Evolutionary conservation across 805 yeast species (phyloP), one percentile per base, ranked within the genome.

Genomic region (Kluyveromyces dobzhanskii): DNA sequence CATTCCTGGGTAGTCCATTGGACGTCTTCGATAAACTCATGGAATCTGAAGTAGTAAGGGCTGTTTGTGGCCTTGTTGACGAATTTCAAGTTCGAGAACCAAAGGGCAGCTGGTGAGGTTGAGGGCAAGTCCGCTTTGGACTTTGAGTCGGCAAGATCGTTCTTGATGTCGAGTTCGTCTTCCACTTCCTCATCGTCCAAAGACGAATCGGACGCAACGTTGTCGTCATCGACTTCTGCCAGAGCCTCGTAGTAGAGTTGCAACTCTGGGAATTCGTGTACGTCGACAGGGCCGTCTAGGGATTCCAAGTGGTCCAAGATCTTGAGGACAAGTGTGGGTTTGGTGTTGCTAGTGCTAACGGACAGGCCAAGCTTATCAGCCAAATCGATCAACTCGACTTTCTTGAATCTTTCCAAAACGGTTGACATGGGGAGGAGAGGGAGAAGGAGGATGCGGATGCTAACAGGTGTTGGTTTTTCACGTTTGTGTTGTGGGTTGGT

Each of bases 241-340:
- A 35, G 24, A 12, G 38, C 40, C 28, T 46, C 49, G 40, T 50
- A 54, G 35, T 46, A 56, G 3, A 48, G 34, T 35, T 45, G 46
- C 41, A 57, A 44, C 40, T 56, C 61, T 17, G 59, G 61, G 40
- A 34, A 56, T 16, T 52, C 59, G 6, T 44, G 45, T 23, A 45
- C 39, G 18, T 55, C 54, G 29, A 56, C 34, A 4, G 57, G 56
- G 6, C 37, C 36, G 3, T 43, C 47, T 30, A 54, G 36, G 9
- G 31, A 19, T 14, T 40, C 31, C 35, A 57, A 37, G 34, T 53
- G 43, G 13, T 42, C 35, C 36, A 49, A 52, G 27, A 56, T 38
- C 8, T 38, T 14, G 3, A 45, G 43, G 13, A 51, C 48, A 30
- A 55, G 27, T 4, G 44, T 50, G 28, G 57, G 51, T 33, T 46